Evolutionary conservation across 2,329 filamentous ascomycete genomes (phyloP).

Genomic region (Arthrobotrys sinensis): DNA sequence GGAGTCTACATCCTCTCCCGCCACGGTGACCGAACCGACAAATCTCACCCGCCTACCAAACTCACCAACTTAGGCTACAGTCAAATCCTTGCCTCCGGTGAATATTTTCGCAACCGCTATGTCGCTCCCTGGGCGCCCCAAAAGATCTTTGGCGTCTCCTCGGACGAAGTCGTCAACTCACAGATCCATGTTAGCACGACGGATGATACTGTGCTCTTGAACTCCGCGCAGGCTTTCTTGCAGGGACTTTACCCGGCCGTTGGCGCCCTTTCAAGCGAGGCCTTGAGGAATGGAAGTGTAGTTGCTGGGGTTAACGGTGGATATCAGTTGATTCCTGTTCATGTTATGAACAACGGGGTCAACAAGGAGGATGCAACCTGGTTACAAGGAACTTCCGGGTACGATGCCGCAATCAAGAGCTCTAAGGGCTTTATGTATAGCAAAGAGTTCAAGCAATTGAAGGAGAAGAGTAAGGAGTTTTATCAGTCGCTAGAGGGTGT

Average conservation of each 20-base stretch:
- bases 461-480: conserved; percentile 71
- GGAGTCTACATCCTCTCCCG: conserved; percentile 90
- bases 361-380: conserved; percentile 71
- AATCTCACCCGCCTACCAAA: conserved; percentile 79
- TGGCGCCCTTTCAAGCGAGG: conserved; percentile 72
- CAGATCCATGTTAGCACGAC: conserved; percentile 84
- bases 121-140: conserved; percentile 73
- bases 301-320: conserved; percentile 80
- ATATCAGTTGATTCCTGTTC: conserved; percentile 87
- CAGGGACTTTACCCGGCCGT: conserved; percentile 90
- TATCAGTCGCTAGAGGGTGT: conserved; percentile 70
- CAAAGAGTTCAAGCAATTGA: conserved; percentile 70
- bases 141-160: conserved; percentile 77
- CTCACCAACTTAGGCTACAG: conserved; percentile 85
- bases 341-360: conserved; percentile 74
- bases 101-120: conserved; percentile 84
- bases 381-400: conserved; percentile 75
- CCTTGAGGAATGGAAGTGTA: conserved; percentile 79
- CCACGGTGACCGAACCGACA: conserved; percentile 89
- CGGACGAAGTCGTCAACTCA: conserved; percentile 76
- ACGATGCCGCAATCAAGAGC: conserved; percentile 72
- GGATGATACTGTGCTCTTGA: conserved; percentile 83
- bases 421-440: conserved; percentile 72
- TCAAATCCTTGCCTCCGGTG: conserved; percentile 80
- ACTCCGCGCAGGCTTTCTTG: conserved; percentile 83